Evolutionary conservation across 352 stramenopile species (phyloP).

Genomic region (Globisporangium acanthophoron): DNA sequence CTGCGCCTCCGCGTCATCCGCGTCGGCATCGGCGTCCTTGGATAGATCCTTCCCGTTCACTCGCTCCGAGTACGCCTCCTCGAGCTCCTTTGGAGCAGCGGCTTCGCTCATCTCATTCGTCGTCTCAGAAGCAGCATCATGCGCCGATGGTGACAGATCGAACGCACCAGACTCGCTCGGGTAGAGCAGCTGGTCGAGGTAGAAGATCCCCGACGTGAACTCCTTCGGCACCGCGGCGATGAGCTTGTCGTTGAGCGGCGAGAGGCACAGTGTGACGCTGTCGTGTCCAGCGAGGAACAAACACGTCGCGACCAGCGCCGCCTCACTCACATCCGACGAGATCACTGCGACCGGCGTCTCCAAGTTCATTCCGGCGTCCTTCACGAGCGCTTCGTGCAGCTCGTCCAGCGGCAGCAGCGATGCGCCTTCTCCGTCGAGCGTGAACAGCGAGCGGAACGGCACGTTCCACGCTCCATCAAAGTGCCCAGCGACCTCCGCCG

Average conservation of each 20-base stretch:
- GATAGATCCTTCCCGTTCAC: constrained; percentile 28
- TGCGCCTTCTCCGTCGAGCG: constrained; percentile 18
- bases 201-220: constrained; percentile 41
- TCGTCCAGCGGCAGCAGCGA: constrained; percentile 33
- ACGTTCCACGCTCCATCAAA: constrained; percentile 42
- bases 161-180: constrained; percentile 39
- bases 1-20: constrained; percentile 11
- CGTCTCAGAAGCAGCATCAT: constrained; percentile 1
- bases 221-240: constrained; percentile 28
- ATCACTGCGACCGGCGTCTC: constrained; percentile 37
- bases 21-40: constrained; percentile 9
- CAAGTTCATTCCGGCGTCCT: constrained; percentile 33
- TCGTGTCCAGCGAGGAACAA: constrained; percentile 35
- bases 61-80: constrained; percentile 40
- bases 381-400: constrained; percentile 31
- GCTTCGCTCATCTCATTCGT: constrained; percentile 3
- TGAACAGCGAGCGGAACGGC: constrained; percentile 47
- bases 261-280: constrained; percentile 30
- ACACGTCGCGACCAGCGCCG: constrained; percentile 53
- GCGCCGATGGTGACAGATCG: constrained; percentile 42
- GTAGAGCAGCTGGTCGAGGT: constrained; percentile 34
- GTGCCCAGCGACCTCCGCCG: constrained; percentile 46
- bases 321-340: constrained; percentile 36
- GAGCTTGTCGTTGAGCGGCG: constrained; percentile 33
- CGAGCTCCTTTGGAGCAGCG: constrained; percentile 18